Base-by-base conservation (phyloP, 179 eudicot genomes). In the Drosera spatulata region DNA sequence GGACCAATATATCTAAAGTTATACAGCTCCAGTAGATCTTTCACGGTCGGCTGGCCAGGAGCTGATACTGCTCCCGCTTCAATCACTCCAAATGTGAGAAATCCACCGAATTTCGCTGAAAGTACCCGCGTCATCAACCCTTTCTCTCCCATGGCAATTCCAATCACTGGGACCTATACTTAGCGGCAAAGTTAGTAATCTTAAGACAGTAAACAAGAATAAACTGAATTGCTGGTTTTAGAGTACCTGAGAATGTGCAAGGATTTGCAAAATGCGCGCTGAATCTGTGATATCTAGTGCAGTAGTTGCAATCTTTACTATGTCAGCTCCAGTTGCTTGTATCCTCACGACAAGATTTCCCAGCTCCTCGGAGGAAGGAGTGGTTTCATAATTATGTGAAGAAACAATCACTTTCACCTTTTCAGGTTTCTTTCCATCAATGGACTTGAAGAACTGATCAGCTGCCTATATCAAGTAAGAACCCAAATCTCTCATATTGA, bases 261-360 rank as follows among this genome's bases (percentile, higher is more conserved):
- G 73, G 71, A 81, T 59, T 60, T 75, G 77, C 61, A 81, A 78
- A 40, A 71, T 57, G 48, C 73, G 69, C 38, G 73, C 64, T 45
- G 62, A 10, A 44, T 81, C 86, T 43, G 80, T 73, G 46, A 81
- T 81, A 63, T 68, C 63, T 58, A 61, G 59, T 61, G 83, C 73
- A 49, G 62, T 73, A n/a, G 74, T 62, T 55, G 80, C 80, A 69
- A 81, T 54, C 62, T 75, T 81, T 41, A 81, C 66, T 47, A 81
- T 73, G 64, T 81, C 83, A 13, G 83, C 83, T 60, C 80, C 79
- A 58, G 71, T 78, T 14, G 83, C 80, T 71, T 75, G 83, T 75
- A 78, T 75, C 56, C 58, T 50, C 22, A 69, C 69, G 56, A 78
- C 73, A 65, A 80, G 79, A 51, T 63, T 58, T 61, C 75, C 73